A percentile compares a stretch with the other conserved stretches of the same genome.
phyloP scores from a whole-genome alignment of 1,284 basidiomycete species.

The Puccinia horiana region DNA sequence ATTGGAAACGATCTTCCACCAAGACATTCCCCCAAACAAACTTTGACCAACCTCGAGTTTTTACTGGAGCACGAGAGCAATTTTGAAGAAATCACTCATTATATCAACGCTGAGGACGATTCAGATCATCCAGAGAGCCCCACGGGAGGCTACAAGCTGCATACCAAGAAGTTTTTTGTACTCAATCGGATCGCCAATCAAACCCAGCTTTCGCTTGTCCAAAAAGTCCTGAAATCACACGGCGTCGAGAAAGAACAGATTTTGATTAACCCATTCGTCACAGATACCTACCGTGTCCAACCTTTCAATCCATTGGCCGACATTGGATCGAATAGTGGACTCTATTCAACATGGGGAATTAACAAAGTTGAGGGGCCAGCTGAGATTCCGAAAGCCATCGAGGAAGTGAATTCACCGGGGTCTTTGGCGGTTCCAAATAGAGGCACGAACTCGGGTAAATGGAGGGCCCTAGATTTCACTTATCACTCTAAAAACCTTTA shows the following conservation, averaged over 20 bases:
- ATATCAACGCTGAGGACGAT: slow-evolving; percentile 51
- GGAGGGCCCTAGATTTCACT: slow-evolving; percentile 56
- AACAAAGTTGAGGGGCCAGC: slow-evolving; percentile 38
- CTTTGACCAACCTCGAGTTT: slow-evolving; percentile 57
- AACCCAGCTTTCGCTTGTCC: slow-evolving; percentile 53
- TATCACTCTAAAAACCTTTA: slow-evolving; percentile 58
- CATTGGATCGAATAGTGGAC: slow-evolving; percentile 15
- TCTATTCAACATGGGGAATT: slow-evolving; percentile 41
- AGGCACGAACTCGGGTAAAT: slow-evolving; percentile 29
- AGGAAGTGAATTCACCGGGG: background rate
- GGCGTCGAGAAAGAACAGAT: slow-evolving; percentile 54
- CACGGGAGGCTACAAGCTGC: slow-evolving; percentile 10
- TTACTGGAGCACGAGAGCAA: slow-evolving; percentile 56
- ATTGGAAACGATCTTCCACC: slow-evolving; percentile 58
- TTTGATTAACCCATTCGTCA: slow-evolving; percentile 56
- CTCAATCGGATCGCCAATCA: slow-evolving; percentile 56
- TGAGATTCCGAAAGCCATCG: slow-evolving; percentile 41
- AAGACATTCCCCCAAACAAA: slow-evolving; percentile 56
- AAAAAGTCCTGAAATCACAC: slow-evolving; percentile 53
- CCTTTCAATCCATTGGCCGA: background rate
- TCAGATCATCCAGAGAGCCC: slow-evolving; percentile 50
- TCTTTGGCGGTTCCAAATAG: background rate
- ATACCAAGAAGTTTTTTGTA: slow-evolving; percentile 57
- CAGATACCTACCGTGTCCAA: slow-evolving; percentile 53
- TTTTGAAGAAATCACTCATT: slow-evolving; percentile 52